Evolutionary conservation across 371 early-diverging fungal genomes (phyloP), one percentile per base, ranked within the genome.

Genomic region (Mortierella polycephala): DNA sequence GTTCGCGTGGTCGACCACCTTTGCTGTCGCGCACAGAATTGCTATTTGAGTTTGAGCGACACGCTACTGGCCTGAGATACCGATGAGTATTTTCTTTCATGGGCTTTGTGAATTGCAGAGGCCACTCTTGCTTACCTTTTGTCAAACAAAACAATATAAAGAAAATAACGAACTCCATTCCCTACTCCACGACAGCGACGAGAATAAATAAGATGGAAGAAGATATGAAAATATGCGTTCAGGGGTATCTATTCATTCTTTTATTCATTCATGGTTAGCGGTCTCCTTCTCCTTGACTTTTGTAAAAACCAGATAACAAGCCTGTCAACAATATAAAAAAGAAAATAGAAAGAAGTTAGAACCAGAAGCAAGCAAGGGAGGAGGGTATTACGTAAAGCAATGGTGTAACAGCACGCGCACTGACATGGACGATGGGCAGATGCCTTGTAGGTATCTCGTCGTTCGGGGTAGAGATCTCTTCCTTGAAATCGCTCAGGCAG

Each of bases 381-480:
- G 53, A 57, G 23, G 16, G 4, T 4, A 30, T 30, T 4, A 30
- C 30, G 30, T 2, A 30, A 30, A 30, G 4, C 30, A 30, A 4
- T 4, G 30, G 4, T 30, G 30, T 30, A 30, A 4, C 30, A 2
- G 4, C 30, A 30, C 30, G 30, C 30, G 30, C 30, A 5, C 54
- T 77, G 83, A 85, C 85, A 64, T 85, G 85, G 18, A 85, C 83
- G 42, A 85, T 83, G 0, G 85, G 82, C 30, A 85, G 40, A 57
- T 84, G 80, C 20, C 46, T 57, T 13, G 68, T 56, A n/a, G 75
- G 69, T 5, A 60, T 18, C 10, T 59, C 50, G 20, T 72, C 77
- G 45, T 65, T 64, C 16, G 72, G 60, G 2, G 69, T 61, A 46
- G 66, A 67, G 16, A 57, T 42, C 62, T 85, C 83, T 50, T 76